phyloP scores from a whole-genome alignment of 1,284 basidiomycete species.

The Ganoderma leucocontextum region DNA sequence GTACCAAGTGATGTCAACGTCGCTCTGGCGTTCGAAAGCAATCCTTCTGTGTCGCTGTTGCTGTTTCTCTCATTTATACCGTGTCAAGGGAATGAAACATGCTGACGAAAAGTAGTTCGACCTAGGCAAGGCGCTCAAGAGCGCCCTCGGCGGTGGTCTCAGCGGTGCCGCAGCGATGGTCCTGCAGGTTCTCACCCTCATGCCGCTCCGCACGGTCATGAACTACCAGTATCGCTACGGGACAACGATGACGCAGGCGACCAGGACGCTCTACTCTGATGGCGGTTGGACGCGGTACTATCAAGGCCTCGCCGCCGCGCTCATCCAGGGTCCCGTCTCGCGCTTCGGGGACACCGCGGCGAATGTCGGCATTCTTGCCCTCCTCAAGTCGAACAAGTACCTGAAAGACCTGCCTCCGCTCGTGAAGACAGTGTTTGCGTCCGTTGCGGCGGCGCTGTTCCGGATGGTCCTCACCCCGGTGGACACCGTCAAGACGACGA shows the following conservation, averaged over 20 bases:
- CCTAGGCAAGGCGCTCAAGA: slow-evolving; percentile 73
- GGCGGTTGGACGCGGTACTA: slow-evolving; percentile 87
- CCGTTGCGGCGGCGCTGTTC: slow-evolving; percentile 76
- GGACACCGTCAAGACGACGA: slow-evolving; percentile 91
- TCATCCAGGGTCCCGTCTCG: slow-evolving; percentile 80
- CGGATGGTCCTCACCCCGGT: slow-evolving; percentile 88
- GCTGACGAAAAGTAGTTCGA: slow-evolving; percentile 67
- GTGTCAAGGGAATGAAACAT: background rate
- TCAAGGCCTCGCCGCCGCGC: slow-evolving; percentile 81
- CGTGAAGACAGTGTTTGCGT: slow-evolving; percentile 77
- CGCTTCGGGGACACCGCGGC: slow-evolving; percentile 92
- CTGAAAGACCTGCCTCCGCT: slow-evolving; percentile 68
- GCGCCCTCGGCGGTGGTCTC: slow-evolving; percentile 84
- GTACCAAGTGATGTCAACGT: too few species aligned
- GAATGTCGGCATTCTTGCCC: slow-evolving; percentile 81
- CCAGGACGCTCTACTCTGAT: slow-evolving; percentile 73
- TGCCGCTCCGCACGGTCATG: slow-evolving; percentile 90
- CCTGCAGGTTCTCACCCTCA: slow-evolving; percentile 85
- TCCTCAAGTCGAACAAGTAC: slow-evolving; percentile 75
- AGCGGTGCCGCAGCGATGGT: slow-evolving; percentile 85
- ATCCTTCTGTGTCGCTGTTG: background rate
- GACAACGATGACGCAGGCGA: slow-evolving; percentile 71
- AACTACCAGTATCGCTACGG: slow-evolving; percentile 92
- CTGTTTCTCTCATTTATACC: background rate
- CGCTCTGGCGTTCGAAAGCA: too few species aligned